Percentiles rank a stretch among this genome's conserved stretches.
phyloP scores from a whole-genome alignment of 345 rosid genomes.

The Kandelia obovata region DNA sequence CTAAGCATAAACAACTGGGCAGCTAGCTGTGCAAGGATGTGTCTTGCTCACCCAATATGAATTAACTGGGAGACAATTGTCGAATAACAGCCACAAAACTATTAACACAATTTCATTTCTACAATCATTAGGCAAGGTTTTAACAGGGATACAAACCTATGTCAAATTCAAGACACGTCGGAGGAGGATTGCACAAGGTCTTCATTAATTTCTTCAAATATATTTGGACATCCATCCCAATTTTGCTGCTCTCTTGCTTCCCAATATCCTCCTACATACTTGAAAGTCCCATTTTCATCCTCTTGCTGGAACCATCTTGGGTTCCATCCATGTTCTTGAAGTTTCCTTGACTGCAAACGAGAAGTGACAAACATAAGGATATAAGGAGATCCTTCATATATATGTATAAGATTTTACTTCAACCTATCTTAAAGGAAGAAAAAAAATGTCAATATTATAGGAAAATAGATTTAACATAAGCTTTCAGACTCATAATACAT shows the following conservation, averaged over 20 bases:
- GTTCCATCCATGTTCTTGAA: conserved; percentile 91
- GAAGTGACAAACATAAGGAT: neutral
- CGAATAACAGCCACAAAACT: no score
- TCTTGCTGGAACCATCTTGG: conserved; percentile 79
- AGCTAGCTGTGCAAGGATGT: no score
- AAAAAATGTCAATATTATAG: no score
- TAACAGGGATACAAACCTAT: conserved; percentile 26
- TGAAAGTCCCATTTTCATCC: conserved; percentile 56
- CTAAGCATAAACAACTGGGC: no score
- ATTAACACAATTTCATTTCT: no score
- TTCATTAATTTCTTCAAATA: conserved; percentile 67
- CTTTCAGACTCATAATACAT: no score
- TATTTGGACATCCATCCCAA: conserved; percentile 80
- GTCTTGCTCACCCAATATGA: no score
- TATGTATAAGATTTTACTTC: no score
- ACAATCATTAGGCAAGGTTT: neutral
- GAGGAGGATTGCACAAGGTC: conserved; percentile 37
- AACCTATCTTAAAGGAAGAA: no score
- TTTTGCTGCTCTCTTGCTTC: conserved; percentile 59
- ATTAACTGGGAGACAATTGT: no score
- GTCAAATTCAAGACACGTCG: conserved; percentile 20
- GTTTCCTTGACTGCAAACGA: conserved; percentile 61
- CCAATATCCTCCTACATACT: conserved; percentile 86
- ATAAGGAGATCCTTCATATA: neutral
- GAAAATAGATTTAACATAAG: no score